These are phyloP conservation scores for Puccinellia tenuiflora DNA, from an alignment of 176 grass and related monocot species.

Conservation along the genomic window DNA sequence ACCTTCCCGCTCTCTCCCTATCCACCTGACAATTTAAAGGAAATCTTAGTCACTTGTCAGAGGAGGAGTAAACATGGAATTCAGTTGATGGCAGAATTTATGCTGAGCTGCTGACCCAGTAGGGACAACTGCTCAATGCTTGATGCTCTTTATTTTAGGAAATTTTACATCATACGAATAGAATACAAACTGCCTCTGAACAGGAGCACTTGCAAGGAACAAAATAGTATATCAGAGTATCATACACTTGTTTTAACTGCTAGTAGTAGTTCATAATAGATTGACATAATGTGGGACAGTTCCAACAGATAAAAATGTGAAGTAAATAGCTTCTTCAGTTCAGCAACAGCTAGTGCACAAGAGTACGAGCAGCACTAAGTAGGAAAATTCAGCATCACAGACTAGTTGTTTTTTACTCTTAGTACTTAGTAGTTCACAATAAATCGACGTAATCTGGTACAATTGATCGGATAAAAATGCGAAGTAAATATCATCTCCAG, in stretches of 20 bases:
- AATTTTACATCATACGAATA: not conserved
- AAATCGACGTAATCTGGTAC: not conserved
- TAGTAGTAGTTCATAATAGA: not conserved
- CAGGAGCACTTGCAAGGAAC: not conserved
- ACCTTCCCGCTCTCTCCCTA: slow-evolving; percentile 44
- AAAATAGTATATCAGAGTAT: not conserved
- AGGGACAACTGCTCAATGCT: not conserved
- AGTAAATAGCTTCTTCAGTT: not conserved
- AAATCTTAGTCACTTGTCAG: not conserved
- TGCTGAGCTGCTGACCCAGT: not conserved
- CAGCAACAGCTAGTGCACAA: not conserved
- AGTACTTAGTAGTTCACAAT: not conserved
- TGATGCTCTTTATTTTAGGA: not conserved
- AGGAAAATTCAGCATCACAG: not conserved
- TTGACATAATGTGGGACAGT: not conserved
- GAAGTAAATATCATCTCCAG: not conserved
- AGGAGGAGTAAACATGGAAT: not conserved
- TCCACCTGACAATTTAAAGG: slow-evolving; percentile 33
- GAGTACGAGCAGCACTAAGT: not conserved
- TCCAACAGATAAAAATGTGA: not conserved
- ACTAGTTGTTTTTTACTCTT: not conserved
- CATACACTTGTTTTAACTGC: not conserved
- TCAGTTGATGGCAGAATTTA: not conserved
- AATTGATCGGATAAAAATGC: not conserved
- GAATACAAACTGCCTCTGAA: not conserved